Base-by-base conservation (phyloP, 2,329 filamentous ascomycete genomes). In the Reticulascus tulasneorum region DNA sequence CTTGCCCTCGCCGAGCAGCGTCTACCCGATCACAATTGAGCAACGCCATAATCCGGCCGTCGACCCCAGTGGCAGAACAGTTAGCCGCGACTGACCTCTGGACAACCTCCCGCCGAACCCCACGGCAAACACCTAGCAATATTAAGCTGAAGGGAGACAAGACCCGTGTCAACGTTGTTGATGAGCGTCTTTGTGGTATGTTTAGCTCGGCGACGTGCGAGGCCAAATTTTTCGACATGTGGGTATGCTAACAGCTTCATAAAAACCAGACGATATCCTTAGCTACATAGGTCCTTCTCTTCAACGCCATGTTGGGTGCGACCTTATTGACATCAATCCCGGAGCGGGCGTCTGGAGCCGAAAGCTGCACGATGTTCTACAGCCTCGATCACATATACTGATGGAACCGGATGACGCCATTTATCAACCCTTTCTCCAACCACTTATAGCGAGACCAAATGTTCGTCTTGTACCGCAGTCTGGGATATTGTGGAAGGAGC, bases 271-370 rank as follows among this genome's bases (percentile, higher is more conserved):
- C 52, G 81, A 91, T 49, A 65, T 85, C 11, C 50, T 94, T 29
- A 56, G 76, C 7, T 86, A 86, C 42, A 63, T 94, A n/a, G 77
- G 75, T 3, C 73, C 75, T 1, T 79, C 79, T 4, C 71, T 97
- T 13, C 64, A 77, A 22, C 75, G 78, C 28, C 82, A 93, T 58
- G 66, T 70, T 32, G 86, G 86, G 35, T 89, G 90, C 61, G 89
- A 94, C 51, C 73, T 97, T 28, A 67, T 98, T 50, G 91, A 97
- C 54, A 67, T 95, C 37, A 87, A 90, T 56, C 91, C 91, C 0
- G 89, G 89, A 11, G 66, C 66, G 2, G 87, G 89, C 8, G 35
- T 94, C 3, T 93, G 84, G 78, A 94, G 90, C 22, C 67, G 69
- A 19, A 86, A 83, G 50, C 67, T 97, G 1, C 80, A 95, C 54